Evolutionary conservation across 306 rosid species (phyloP).

Genomic region (Sicyos baderoa): DNA sequence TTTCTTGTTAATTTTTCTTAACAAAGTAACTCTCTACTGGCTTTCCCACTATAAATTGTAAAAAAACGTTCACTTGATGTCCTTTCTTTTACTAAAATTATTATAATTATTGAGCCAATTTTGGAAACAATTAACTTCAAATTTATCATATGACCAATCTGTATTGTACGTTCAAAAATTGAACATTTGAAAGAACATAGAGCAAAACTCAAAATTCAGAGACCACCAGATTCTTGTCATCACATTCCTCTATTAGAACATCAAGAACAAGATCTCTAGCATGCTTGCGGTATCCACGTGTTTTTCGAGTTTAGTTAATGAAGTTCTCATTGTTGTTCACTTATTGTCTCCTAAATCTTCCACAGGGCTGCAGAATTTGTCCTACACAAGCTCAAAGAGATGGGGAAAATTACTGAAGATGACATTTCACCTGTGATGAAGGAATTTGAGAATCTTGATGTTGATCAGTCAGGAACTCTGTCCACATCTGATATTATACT

Average conservation of each 20-base stretch:
- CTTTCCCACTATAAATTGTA: too few species aligned
- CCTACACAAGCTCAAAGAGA: slow-evolving; percentile 70
- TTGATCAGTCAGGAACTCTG: slow-evolving; percentile 80
- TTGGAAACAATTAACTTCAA: too few species aligned
- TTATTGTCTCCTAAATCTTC: background rate
- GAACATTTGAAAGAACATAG: too few species aligned
- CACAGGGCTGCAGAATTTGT: slow-evolving; percentile 68
- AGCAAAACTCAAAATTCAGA: too few species aligned
- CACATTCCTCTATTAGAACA: background rate
- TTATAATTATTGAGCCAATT: too few species aligned
- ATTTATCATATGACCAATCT: too few species aligned
- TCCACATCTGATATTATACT: slow-evolving; percentile 50
- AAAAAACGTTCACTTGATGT: too few species aligned
- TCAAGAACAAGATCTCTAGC: background rate
- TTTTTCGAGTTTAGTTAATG: background rate
- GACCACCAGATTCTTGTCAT: background rate
- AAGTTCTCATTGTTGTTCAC: background rate
- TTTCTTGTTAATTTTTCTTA: too few species aligned
- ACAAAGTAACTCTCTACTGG: too few species aligned
- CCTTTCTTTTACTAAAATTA: too few species aligned
- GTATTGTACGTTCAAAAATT: too few species aligned
- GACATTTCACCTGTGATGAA: slow-evolving; percentile 61
- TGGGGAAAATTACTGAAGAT: slow-evolving; percentile 77
- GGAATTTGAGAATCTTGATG: slow-evolving; percentile 76
- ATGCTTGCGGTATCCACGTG: too few species aligned